Evolutionary conservation across 2,329 filamentous ascomycete genomes (phyloP).

Genomic region (Aureobasidium melanogenum): DNA sequence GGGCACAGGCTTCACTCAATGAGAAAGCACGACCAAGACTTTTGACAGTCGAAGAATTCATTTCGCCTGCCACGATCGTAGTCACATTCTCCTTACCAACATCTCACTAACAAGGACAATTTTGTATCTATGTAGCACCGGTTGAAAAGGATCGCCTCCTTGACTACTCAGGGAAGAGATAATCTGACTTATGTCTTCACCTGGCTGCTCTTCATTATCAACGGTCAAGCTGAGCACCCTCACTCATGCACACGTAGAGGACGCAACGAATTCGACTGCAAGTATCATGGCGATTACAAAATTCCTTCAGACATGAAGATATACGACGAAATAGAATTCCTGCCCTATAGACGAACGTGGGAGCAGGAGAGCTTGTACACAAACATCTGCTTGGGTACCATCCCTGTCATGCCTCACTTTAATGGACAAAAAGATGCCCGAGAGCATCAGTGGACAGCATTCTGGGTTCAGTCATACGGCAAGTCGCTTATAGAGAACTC

Average conservation of each 20-base stretch:
- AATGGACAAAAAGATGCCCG: conserved; percentile 18
- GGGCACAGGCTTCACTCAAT: no score
- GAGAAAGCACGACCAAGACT: no score
- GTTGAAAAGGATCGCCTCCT: no score
- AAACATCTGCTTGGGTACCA: conserved; percentile 19
- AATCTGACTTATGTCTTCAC: no score
- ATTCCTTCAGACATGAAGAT: conserved; percentile 13
- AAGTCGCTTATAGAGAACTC: conserved; percentile 13
- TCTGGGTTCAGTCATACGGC: conserved; percentile 17
- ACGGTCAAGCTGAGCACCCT: no score
- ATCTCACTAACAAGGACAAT: no score
- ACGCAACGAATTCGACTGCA: conserved; percentile 15
- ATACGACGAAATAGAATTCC: neutral
- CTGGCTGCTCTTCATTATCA: no score
- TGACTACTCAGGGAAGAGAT: no score
- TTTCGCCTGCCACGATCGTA: no score
- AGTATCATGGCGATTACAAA: conserved; percentile 10
- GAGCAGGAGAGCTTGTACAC: conserved; percentile 16
- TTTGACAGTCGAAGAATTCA: no score
- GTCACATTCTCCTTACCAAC: no score
- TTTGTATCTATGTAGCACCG: no score
- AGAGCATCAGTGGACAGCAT: conserved; percentile 13
- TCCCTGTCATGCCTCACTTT: conserved; percentile 22
- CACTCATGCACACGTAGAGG: neutral
- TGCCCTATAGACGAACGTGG: conserved; percentile 13